phyloP scores from a whole-genome alignment of 1,284 basidiomycete genomes.

The Hemileia vastatrix region DNA sequence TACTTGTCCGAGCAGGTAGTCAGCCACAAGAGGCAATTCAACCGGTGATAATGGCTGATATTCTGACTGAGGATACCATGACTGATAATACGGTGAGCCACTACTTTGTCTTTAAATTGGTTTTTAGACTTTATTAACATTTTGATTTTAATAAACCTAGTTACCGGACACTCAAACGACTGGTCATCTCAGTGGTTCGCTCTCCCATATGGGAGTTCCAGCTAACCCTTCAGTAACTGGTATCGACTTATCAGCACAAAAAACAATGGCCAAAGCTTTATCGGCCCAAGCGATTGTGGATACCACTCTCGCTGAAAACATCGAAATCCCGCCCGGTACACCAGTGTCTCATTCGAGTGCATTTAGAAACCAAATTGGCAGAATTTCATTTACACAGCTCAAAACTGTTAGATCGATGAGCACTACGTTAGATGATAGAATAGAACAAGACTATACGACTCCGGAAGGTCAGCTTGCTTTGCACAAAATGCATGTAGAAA shows the following conservation, averaged over 20 bases:
- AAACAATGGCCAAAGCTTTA: conserved; percentile 10
- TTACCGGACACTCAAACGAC: conserved; percentile 19
- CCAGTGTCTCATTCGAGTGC: conserved; percentile 4
- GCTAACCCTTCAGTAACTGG: neutral
- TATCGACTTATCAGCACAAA: neutral
- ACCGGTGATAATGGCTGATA: conserved; percentile 12
- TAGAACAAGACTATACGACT: conserved; percentile 20
- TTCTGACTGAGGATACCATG: conserved; percentile 9
- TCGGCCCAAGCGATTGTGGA: conserved; percentile 1
- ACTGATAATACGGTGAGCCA: conserved; percentile 19
- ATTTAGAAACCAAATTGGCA: neutral
- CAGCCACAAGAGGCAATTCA: conserved; percentile 5
- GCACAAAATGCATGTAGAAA: neutral
- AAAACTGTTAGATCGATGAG: conserved; percentile 18
- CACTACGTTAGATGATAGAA: conserved; percentile 11
- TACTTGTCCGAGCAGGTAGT: neutral
- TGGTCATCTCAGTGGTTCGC: conserved; percentile 8
- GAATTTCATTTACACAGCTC: conserved; percentile 2
- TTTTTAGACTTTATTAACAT: neutral
- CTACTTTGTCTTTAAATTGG: neutral
- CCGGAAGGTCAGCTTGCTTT: conserved; percentile 16
- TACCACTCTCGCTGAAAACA: conserved; percentile 13
- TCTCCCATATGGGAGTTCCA: conserved; percentile 10
- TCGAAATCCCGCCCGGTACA: conserved; percentile 12
- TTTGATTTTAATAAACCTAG: neutral